Base-by-base conservation (phyloP, 345 rosid species). In the Lagerstroemia speciosa region DNA sequence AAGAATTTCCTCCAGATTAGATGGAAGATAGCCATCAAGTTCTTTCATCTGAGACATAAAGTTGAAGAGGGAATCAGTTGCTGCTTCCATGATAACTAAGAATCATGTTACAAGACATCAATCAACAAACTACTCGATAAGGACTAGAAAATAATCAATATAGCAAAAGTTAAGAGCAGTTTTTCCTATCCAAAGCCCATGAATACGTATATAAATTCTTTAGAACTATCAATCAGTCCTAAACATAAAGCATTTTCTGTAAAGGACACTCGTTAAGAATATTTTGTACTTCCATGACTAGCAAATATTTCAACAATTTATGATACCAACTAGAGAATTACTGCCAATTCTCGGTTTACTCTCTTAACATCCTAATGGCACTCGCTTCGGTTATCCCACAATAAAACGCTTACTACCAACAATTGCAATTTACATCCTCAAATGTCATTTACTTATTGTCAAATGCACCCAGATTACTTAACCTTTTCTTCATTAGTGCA, bases 11-110 rank as follows among this genome's bases (percentile, higher is more conserved):
- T 86, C 91, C 29, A 91, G 74, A 33, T 85, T 82, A 41, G 78
- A 77, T 15, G 90, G 88, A 69, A 89, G 86, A 76, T 85, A 75
- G 67, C 76, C 89, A 71, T 86, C 90, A 65, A 91, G 84, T 80
- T 87, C 79, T 76, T 84, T 91, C 73, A 82, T 74, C 98, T 93
- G 76, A 64, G 26, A 31, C 62, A 72, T n/a, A 48, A 33, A 26
- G 64, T 64, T 64, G 40, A 64, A 63, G 46, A 19, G 10, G 29
- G 10, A 9, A 36, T 34, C 14, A 36, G 22, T 64, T 41, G 45
- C 17, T 9, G 8, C 27, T 38, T 36, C 14, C 26, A 27, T 8
- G 12, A n/a, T 31, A 11, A 24, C 31, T 27, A 57, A 41, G 17
- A 57, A 27, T n/a, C 12, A 27, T 52, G 8, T 6, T 1, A 36